Conservation (phyloP, 2,329 filamentous ascomycete species). For the Ascochyta fabae region DNA sequence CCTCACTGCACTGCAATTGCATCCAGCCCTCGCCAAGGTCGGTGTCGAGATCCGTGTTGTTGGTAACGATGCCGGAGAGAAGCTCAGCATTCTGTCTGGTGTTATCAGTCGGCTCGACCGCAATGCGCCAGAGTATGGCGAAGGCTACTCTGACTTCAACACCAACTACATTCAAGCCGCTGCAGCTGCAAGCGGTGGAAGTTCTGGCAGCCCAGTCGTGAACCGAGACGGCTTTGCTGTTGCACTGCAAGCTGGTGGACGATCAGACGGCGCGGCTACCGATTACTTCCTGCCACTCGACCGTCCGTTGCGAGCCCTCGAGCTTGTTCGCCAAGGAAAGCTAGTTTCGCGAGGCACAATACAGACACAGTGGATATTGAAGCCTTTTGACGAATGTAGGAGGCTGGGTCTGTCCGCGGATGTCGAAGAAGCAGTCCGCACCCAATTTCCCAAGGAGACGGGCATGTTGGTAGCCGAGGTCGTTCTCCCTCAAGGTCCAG, state of each 20-base stretch:
- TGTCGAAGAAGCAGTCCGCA: constrained; percentile 85
- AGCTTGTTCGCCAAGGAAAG: constrained; percentile 79
- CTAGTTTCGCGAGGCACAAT: constrained; percentile 92
- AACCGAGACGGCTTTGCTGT: constrained; percentile 93
- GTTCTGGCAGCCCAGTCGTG: constrained; percentile 97
- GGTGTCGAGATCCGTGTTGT: constrained; percentile 96
- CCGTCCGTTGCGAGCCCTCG: constrained; percentile 82
- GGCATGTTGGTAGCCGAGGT: constrained; percentile 98
- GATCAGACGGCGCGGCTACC: constrained; percentile 92
- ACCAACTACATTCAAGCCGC: constrained; percentile 97
- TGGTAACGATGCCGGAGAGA: constrained; percentile 97
- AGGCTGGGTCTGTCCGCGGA: constrained; percentile 82
- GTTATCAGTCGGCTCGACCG: constrained; percentile 95
- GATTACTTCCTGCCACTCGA: constrained; percentile 97
- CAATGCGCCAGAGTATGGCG: constrained; percentile 93
- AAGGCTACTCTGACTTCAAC: constrained; percentile 98
- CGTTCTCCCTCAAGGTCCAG: constrained; percentile 88
- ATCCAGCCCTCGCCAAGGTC: constrained; percentile 85
- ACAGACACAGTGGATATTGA: constrained; percentile 95
- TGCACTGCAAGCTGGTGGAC: constrained; percentile 90
- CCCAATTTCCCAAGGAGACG: constrained; percentile 87
- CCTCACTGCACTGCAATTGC: constrained; percentile 76
- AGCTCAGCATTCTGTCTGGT: constrained; percentile 95
- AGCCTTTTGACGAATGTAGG: constrained; percentile 96
- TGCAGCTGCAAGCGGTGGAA: constrained; percentile 93